A percentile compares a stretch with the other conserved stretches of the same genome.
Evolutionary conservation across 805 yeast genomes (phyloP).

Genomic region (Spathaspora gorwiae): DNA sequence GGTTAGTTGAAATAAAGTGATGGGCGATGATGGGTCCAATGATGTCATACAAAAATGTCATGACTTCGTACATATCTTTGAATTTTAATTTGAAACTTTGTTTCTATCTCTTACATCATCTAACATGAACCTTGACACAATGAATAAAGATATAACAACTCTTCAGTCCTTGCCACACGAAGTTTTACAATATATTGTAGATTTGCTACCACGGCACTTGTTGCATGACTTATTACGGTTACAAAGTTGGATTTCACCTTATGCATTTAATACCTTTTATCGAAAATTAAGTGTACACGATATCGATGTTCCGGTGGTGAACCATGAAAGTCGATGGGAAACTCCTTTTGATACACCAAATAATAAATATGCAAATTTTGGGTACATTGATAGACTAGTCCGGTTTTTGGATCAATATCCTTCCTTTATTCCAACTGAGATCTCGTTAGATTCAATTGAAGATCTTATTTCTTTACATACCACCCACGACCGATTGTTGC

Average conservation of each 20-base stretch:
- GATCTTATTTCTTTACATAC: constrained; percentile 1
- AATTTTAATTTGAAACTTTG: too few species aligned
- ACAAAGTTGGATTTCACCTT: background rate
- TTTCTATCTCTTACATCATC: constrained; percentile 43
- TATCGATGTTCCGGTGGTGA: too few species aligned
- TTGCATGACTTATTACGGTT: background rate
- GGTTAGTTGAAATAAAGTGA: too few species aligned
- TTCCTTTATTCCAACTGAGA: background rate
- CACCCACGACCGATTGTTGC: background rate
- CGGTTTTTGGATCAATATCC: background rate
- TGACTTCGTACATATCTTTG: too few species aligned
- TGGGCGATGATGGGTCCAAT: too few species aligned
- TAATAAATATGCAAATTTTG: background rate
- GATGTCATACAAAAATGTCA: too few species aligned
- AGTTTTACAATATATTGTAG: background rate
- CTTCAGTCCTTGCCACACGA: background rate
- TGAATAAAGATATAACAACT: constrained; percentile 28
- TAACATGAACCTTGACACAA: constrained; percentile 56
- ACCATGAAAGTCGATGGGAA: background rate
- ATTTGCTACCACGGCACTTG: background rate
- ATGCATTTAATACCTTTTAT: background rate
- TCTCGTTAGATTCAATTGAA: background rate
- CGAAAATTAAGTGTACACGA: background rate
- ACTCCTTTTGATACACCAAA: background rate
- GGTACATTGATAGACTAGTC: background rate